Evolutionary conservation across 2,329 filamentous ascomycete species (phyloP).

Genomic region (Xylaria arbuscula): DNA sequence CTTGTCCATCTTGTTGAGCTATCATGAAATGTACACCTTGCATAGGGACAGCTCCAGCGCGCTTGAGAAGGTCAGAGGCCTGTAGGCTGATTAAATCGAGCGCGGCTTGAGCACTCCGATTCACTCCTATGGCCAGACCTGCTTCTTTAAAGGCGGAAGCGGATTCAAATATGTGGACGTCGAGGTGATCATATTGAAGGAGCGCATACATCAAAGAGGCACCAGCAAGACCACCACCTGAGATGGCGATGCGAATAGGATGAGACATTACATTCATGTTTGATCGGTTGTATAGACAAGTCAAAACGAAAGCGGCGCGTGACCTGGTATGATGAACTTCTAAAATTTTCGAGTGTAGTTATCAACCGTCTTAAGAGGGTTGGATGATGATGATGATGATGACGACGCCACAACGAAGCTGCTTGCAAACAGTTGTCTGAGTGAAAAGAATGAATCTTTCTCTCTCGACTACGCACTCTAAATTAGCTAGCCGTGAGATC

Average conservation of each 20-base stretch:
- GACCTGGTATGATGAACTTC: too few relatives aligned
- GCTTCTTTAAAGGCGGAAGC: slow-evolving; percentile 16
- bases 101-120: slow-evolving; percentile 41
- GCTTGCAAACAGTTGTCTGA: too few relatives aligned
- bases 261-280: not conserved
- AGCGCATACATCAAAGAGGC: slow-evolving; percentile 26
- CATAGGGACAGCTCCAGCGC: slow-evolving; percentile 43
- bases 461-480: too few relatives aligned
- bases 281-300: too few relatives aligned
- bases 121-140: slow-evolving; percentile 41
- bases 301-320: too few relatives aligned
- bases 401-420: too few relatives aligned
- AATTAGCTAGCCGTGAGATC: too few relatives aligned
- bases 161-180: slow-evolving; percentile 33
- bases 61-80: slow-evolving; percentile 35
- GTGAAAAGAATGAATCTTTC: too few relatives aligned
- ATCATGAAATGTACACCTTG: slow-evolving; percentile 42
- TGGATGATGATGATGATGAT: too few relatives aligned
- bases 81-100: slow-evolving; percentile 40
- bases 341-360: too few relatives aligned
- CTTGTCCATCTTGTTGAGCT: slow-evolving; percentile 22
- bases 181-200: slow-evolving; percentile 17
- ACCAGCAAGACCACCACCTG: slow-evolving; percentile 25
- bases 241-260: slow-evolving; percentile 18
- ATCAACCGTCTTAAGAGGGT: too few relatives aligned